phyloP scores from a whole-genome alignment of 2,329 filamentous ascomycete genomes.

The Penicillium digitatum region DNA sequence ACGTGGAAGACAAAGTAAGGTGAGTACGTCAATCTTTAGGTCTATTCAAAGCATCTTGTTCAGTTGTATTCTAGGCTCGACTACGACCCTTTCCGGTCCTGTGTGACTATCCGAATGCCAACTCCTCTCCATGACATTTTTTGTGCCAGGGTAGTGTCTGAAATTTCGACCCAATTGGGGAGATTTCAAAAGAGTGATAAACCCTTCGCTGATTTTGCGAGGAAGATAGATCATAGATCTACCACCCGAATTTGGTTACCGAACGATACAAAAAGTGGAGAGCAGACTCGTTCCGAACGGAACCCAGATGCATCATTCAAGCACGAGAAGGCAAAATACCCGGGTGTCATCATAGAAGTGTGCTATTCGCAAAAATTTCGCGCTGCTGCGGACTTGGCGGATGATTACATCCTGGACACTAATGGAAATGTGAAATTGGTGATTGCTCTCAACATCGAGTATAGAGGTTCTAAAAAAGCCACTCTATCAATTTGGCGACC shows the following conservation, averaged over 20 bases:
- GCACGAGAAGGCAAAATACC: not conserved
- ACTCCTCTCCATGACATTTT: slow-evolving; percentile 1
- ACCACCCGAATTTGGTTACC: not conserved
- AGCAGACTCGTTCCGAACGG: not conserved
- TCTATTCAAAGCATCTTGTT: not conserved
- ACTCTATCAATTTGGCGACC: slow-evolving; percentile 7
- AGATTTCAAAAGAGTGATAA: not conserved
- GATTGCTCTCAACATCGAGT: slow-evolving; percentile 7
- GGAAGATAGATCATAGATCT: not conserved
- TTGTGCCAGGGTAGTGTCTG: not conserved
- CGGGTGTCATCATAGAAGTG: slow-evolving; percentile 7
- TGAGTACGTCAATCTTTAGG: not conserved
- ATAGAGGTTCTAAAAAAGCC: slow-evolving; percentile 6
- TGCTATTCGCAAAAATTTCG: slow-evolving; percentile 7
- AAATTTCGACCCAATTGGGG: not conserved
- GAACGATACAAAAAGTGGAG: not conserved
- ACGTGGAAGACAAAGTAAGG: slow-evolving; percentile 5
- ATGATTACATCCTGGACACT: slow-evolving; percentile 7
- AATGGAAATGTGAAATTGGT: slow-evolving; percentile 4
- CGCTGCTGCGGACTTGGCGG: slow-evolving; percentile 4
- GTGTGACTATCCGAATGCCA: slow-evolving; percentile 8
- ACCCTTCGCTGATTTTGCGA: slow-evolving; percentile 1
- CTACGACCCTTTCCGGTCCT: slow-evolving; percentile 5
- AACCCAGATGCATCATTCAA: not conserved
- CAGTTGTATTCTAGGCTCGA: slow-evolving; percentile 1